These are phyloP conservation scores for Xanthoconium stramineum DNA, from an alignment of 768 basidiomycete genomes.

Conservation along the genomic window DNA sequence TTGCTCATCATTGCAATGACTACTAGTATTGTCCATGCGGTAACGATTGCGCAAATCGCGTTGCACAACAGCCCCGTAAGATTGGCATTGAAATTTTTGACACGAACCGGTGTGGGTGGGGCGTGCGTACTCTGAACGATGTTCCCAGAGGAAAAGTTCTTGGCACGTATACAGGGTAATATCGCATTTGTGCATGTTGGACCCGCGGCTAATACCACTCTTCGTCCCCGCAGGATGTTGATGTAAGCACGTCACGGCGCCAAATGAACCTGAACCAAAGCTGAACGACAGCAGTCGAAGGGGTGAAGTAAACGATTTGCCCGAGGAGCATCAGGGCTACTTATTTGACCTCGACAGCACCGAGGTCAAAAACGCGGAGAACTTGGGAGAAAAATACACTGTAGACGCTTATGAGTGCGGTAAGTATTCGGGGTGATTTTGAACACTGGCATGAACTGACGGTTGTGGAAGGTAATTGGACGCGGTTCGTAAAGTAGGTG, in stretches of 20 bases:
- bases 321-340: conserved; percentile 41
- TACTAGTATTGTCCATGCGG: conserved; percentile 46
- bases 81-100: conserved; percentile 65
- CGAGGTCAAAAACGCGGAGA: conserved; percentile 37
- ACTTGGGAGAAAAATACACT: conserved; percentile 39
- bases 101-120: conserved; percentile 60
- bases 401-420: conserved; percentile 56
- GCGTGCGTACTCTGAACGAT: conserved; percentile 45
- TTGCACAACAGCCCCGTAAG: conserved; percentile 57
- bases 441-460: conserved; percentile 2
- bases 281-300: conserved; percentile 37
- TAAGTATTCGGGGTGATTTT: conserved; percentile 25
- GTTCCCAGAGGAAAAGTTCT: conserved; percentile 56
- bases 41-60: conserved; percentile 51
- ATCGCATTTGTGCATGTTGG: conserved; percentile 9
- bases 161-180: conserved; percentile 67
- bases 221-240: conserved; percentile 35
- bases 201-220: conserved; percentile 1
- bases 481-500: conserved; percentile 67
- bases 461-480: conserved; percentile 61
- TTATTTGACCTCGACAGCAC: conserved; percentile 65
- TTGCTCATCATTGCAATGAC: neutral
- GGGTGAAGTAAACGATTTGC: conserved; percentile 37
- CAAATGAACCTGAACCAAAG: neutral
- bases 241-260: conserved; percentile 35